Percentiles rank a stretch among this genome's conserved stretches.
phyloP scores from a whole-genome alignment of 2,329 filamentous ascomycete species.

The Colletotrichum sp. region DNA sequence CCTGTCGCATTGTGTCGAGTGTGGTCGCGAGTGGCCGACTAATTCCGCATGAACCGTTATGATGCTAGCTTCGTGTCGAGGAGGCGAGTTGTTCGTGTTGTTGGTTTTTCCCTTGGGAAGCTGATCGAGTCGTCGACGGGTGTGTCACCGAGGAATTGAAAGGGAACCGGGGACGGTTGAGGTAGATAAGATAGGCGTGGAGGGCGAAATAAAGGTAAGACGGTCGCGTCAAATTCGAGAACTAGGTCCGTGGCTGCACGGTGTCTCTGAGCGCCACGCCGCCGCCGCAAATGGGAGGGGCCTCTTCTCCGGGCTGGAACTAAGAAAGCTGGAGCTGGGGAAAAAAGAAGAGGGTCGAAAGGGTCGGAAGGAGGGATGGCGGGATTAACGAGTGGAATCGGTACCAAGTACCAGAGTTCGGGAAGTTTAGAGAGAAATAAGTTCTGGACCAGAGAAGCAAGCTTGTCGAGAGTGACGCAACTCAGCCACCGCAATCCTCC shows the following conservation, averaged over 20 bases:
- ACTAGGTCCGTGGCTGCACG: slow-evolving; percentile 15
- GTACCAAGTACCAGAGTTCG: slow-evolving; percentile 52
- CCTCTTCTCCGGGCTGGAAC: not conserved
- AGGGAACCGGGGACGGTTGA: not conserved
- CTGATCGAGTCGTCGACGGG: not conserved
- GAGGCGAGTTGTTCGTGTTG: not conserved
- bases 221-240: not conserved
- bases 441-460: not conserved
- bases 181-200: not conserved
- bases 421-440: not conserved
- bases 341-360: not conserved
- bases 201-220: slow-evolving; percentile 7
- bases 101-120: not conserved
- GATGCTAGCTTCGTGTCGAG: not conserved
- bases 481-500: slow-evolving; percentile 3
- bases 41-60: not conserved
- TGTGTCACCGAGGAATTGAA: not conserved
- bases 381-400: slow-evolving; percentile 57
- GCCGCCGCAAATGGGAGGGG: slow-evolving; percentile 2
- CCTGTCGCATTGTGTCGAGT: slow-evolving; percentile 29
- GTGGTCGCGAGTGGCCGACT: not conserved
- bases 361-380: not conserved
- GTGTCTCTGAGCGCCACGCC: slow-evolving; percentile 12
- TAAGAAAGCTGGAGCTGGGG: slow-evolving; percentile 1
- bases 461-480: not conserved